Conservation (phyloP, 331 rosid genomes). For the Quercus tomentella region DNA sequence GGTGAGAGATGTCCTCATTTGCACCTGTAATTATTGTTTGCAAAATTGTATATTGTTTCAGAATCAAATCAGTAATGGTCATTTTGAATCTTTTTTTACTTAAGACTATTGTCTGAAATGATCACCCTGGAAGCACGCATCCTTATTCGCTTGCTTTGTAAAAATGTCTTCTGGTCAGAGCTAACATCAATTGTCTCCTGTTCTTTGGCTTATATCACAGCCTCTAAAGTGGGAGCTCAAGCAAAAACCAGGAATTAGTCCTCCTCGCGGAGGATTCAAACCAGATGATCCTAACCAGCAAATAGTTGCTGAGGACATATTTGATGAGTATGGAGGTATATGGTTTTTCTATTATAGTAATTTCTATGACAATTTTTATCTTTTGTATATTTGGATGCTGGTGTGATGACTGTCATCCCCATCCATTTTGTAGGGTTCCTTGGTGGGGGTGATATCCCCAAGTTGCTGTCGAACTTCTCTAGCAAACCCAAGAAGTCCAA, state of each 20-base stretch:
- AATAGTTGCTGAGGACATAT: constrained; percentile 93
- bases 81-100: neutral
- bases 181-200: constrained; percentile 7
- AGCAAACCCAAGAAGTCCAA: constrained; percentile 61
- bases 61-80: neutral
- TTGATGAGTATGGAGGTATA: constrained; percentile 96
- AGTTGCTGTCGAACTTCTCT: constrained; percentile 60
- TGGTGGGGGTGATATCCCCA: constrained; percentile 57
- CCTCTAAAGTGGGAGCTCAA: constrained; percentile 97
- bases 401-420: constrained; percentile 2
- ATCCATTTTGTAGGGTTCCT: constrained; percentile 66
- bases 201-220: constrained; percentile 45
- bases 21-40: neutral
- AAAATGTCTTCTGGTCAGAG: neutral
- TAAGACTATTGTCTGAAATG: neutral
- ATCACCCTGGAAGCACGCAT: neutral
- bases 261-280: constrained; percentile 96
- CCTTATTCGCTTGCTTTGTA: neutral
- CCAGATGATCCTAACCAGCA: constrained; percentile 97
- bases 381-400: neutral
- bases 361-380: neutral
- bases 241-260: constrained; percentile 98
- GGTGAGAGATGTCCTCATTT: neutral
- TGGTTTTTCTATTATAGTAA: constrained; percentile 11
- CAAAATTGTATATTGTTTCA: neutral